Percentiles rank a stretch among this genome's conserved stretches.
phyloP scores from a whole-genome alignment of 2,329 filamentous ascomycete species.

The Polytolypa hystricis region DNA sequence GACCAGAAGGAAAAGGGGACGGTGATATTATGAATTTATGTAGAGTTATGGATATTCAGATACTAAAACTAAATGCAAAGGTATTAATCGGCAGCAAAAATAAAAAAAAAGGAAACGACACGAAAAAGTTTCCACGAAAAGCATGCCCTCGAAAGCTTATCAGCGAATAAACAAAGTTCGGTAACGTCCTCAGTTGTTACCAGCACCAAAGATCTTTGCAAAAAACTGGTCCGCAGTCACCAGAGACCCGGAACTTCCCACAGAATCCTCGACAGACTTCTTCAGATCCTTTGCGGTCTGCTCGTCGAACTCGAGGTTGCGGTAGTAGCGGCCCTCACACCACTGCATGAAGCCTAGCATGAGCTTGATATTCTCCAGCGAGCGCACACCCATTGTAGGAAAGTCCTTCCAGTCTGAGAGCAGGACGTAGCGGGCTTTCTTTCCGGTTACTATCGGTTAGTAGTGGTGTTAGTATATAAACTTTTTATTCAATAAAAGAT shows the following conservation, averaged over 20 bases:
- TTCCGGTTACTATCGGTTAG: not conserved
- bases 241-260: not conserved
- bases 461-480: constrained; percentile 52
- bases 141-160: too few species aligned
- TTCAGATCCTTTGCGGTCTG: constrained; percentile 1
- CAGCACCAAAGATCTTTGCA: constrained; percentile 1
- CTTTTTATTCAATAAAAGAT: too few species aligned
- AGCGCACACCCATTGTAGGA: not conserved
- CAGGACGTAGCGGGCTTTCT: constrained; percentile 3
- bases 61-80: too few species aligned
- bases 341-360: constrained; percentile 2
- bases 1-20: too few species aligned
- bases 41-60: too few species aligned
- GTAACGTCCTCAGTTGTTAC: too few species aligned
- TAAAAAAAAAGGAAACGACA: too few species aligned
- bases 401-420: not conserved
- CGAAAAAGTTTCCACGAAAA: too few species aligned
- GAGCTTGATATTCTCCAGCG: not conserved
- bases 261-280: not conserved
- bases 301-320: constrained; percentile 1
- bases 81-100: too few species aligned
- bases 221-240: not conserved
- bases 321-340: constrained; percentile 2
- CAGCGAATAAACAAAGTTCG: too few species aligned
- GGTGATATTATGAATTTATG: too few species aligned